Conservation (phyloP, 2,329 filamentous ascomycete species). For the Dendrostoma leiphaemia region DNA sequence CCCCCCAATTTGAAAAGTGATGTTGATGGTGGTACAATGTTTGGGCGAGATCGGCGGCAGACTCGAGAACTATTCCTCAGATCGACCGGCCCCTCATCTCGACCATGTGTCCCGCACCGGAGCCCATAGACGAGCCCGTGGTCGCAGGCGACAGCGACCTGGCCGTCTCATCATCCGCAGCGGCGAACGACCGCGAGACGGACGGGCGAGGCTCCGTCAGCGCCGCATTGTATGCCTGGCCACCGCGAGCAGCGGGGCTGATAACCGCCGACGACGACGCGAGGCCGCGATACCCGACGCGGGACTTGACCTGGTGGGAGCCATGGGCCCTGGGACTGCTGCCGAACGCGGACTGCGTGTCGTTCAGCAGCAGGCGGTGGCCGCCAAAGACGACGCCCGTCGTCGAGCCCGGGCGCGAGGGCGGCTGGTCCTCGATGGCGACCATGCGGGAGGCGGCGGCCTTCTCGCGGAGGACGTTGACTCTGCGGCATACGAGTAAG, state of each 20-base stretch:
- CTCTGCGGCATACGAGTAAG: constrained; percentile 29
- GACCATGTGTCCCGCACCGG: background rate
- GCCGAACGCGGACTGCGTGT: background rate
- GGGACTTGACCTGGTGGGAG: constrained; percentile 7
- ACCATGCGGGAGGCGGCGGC: constrained; percentile 49
- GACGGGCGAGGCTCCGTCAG: constrained; percentile 10
- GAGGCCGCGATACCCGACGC: constrained; percentile 15
- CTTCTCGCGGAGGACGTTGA: constrained; percentile 50
- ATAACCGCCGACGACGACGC: constrained; percentile 6
- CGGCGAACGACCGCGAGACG: constrained; percentile 14
- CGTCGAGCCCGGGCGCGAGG: constrained; percentile 20
- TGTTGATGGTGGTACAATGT: background rate
- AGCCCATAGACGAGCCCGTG: background rate
- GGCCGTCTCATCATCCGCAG: constrained; percentile 9
- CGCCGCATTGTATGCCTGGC: background rate
- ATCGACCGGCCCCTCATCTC: background rate
- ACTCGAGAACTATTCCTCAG: background rate
- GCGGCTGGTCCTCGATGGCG: constrained; percentile 34
- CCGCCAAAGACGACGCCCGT: too few relatives aligned
- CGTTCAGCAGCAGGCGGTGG: background rate
- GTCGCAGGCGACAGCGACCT: background rate
- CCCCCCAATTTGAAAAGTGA: background rate
- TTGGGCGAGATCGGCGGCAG: background rate
- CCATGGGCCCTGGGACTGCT: background rate
- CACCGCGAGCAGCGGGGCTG: background rate